Conservation (phyloP, 2,329 filamentous ascomycete genomes). For the Cordyceps cicadae region DNA sequence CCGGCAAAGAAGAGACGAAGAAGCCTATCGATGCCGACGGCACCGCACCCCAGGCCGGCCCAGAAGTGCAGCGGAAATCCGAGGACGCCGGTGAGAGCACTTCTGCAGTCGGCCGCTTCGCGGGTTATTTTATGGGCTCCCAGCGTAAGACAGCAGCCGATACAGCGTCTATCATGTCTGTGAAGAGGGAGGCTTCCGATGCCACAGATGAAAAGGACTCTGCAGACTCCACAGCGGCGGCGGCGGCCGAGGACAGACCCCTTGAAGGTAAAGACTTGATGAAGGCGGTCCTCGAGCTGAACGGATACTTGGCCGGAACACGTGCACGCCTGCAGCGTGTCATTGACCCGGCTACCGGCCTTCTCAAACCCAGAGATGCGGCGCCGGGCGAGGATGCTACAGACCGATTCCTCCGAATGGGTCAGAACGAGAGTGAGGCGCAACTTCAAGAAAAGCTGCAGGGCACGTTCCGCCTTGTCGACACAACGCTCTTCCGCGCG, state of each 20-base stretch:
- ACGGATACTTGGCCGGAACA: slow-evolving; percentile 81
- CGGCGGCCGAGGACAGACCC: slow-evolving; percentile 41
- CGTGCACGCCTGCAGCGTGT: slow-evolving; percentile 57
- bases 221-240: slow-evolving; percentile 37
- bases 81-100: slow-evolving; percentile 21
- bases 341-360: slow-evolving; percentile 54
- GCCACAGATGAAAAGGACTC: slow-evolving; percentile 43
- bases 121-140: slow-evolving; percentile 43
- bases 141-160: slow-evolving; percentile 41
- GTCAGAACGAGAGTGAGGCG: slow-evolving; percentile 40
- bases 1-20: slow-evolving; percentile 35
- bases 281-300: slow-evolving; percentile 72
- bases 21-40: slow-evolving; percentile 23
- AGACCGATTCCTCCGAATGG: slow-evolving; percentile 46
- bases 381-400: slow-evolving; percentile 41
- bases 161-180: slow-evolving; percentile 53
- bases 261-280: slow-evolving; percentile 77
- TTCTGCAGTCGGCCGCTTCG: slow-evolving; percentile 37
- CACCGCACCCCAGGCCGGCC: slow-evolving; percentile 13
- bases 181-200: slow-evolving; percentile 34
- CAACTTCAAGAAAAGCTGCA: slow-evolving; percentile 64
- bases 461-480: slow-evolving; percentile 73
- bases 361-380: slow-evolving; percentile 44
- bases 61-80: slow-evolving; percentile 12
- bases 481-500: slow-evolving; percentile 87